These are phyloP conservation scores for Symbiodinium natans DNA, from an alignment of 73 alveolate species.

Conservation along the genomic window DNA sequence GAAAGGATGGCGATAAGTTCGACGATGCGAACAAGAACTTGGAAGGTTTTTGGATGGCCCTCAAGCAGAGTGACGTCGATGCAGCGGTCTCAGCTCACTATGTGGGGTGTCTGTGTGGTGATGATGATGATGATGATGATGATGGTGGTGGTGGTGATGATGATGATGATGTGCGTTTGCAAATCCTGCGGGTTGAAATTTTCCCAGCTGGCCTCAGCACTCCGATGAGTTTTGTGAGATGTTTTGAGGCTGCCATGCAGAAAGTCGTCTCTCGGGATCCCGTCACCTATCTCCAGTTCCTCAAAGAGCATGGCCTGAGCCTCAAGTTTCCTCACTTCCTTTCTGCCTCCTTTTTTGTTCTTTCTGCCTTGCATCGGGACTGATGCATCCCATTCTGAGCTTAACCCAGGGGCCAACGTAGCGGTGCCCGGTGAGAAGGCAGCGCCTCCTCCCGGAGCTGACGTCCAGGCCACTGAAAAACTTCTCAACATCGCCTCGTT, in stretches of 20 bases:
- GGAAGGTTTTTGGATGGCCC: conserved; percentile 51
- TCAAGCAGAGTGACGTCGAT: conserved; percentile 76
- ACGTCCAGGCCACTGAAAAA: conserved; percentile 26
- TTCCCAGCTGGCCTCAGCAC: no score
- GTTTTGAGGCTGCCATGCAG: conserved; percentile 85
- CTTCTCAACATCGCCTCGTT: neutral
- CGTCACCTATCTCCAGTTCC: conserved; percentile 46
- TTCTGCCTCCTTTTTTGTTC: no score
- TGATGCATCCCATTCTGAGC: neutral
- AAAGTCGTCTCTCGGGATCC: conserved; percentile 65
- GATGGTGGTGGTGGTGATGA: no score
- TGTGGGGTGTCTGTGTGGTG: no score
- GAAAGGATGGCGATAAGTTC: conserved; percentile 77
- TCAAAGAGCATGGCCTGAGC: conserved; percentile 43
- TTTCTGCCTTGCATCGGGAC: neutral
- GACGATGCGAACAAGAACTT: conserved; percentile 87
- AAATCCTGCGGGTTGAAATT: no score
- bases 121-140: no score
- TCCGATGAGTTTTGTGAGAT: no score
- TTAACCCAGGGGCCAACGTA: conserved; percentile 56
- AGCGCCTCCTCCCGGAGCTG: conserved; percentile 5
- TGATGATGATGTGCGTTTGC: no score
- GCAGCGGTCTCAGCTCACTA: neutral
- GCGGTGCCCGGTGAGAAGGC: neutral
- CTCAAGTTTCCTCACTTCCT: no score